Conservation (phyloP, 371 early-diverging fungal genomes). For the Capniomyces stellatus region DNA sequence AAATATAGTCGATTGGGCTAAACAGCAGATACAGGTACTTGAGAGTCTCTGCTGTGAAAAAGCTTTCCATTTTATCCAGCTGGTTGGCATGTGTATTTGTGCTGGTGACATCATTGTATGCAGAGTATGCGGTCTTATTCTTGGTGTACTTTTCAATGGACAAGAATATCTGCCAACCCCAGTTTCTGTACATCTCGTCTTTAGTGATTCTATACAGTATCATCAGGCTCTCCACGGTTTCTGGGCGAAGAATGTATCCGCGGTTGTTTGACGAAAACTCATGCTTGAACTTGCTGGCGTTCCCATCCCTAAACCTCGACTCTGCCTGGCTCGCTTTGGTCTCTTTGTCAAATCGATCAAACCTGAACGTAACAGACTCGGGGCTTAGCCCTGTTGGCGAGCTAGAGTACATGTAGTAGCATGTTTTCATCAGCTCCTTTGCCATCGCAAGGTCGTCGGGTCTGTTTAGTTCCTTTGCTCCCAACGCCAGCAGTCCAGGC, state of each 20-base stretch:
- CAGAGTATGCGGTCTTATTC: slow-evolving; percentile 52
- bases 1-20: slow-evolving; percentile 40
- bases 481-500: slow-evolving; percentile 63
- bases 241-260: slow-evolving; percentile 47
- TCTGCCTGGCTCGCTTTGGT: no score
- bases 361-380: slow-evolving; percentile 31
- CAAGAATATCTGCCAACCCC: slow-evolving; percentile 79
- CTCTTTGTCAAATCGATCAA: no score
- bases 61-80: slow-evolving; percentile 34
- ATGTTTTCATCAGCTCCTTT: slow-evolving; percentile 23
- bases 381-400: slow-evolving; percentile 15
- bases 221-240: slow-evolving; percentile 79
- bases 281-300: slow-evolving; percentile 4
- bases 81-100: slow-evolving; percentile 38
- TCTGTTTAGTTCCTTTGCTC: slow-evolving; percentile 16
- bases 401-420: slow-evolving; percentile 38
- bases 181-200: slow-evolving; percentile 42
- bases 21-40: slow-evolving; percentile 88
- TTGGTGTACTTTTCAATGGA: slow-evolving; percentile 62
- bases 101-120: slow-evolving; percentile 47
- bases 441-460: slow-evolving; percentile 20
- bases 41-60: slow-evolving; percentile 82
- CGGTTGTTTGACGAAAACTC: slow-evolving; percentile 16
- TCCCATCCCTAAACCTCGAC: background rate
- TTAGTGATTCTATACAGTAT: slow-evolving; percentile 66